Evolutionary conservation across 106 monocot species (phyloP).

Genomic region (Posidonia australis): DNA sequence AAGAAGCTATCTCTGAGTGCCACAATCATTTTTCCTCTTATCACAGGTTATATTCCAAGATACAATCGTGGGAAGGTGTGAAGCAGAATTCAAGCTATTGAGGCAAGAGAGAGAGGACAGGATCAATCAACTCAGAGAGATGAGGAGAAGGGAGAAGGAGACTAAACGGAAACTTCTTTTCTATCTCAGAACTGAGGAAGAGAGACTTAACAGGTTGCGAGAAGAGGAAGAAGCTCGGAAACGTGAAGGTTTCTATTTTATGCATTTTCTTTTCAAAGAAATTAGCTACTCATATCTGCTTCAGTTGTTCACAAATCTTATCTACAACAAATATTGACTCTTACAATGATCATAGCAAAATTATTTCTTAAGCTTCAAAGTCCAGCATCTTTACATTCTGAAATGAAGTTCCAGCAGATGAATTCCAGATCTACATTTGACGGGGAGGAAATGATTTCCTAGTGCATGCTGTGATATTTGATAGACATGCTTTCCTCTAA

Average conservation of each 20-base stretch:
- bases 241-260: conserved; percentile 44
- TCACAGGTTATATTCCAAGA: conserved; percentile 45
- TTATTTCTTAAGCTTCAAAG: too few species aligned
- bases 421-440: too few species aligned
- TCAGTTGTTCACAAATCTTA: too few species aligned
- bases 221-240: conserved; percentile 89
- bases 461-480: too few species aligned
- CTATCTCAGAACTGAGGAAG: conserved; percentile 62
- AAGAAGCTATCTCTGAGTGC: background rate
- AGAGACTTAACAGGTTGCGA: conserved; percentile 44
- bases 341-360: too few species aligned
- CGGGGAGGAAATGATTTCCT: too few species aligned
- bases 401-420: too few species aligned
- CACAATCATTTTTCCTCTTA: conserved; percentile 1
- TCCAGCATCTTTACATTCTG: too few species aligned
- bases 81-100: conserved; percentile 48
- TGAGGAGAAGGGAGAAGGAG: conserved; percentile 47
- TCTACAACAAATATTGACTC: too few species aligned
- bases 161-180: conserved; percentile 61
- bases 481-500: too few species aligned
- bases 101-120: conserved; percentile 61
- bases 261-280: conserved; percentile 4
- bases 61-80: conserved; percentile 36
- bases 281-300: too few species aligned
- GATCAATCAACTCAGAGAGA: conserved; percentile 30